Base-by-base conservation (phyloP, 1,139 yeast species). In the Starmera stellimalicola region DNA sequence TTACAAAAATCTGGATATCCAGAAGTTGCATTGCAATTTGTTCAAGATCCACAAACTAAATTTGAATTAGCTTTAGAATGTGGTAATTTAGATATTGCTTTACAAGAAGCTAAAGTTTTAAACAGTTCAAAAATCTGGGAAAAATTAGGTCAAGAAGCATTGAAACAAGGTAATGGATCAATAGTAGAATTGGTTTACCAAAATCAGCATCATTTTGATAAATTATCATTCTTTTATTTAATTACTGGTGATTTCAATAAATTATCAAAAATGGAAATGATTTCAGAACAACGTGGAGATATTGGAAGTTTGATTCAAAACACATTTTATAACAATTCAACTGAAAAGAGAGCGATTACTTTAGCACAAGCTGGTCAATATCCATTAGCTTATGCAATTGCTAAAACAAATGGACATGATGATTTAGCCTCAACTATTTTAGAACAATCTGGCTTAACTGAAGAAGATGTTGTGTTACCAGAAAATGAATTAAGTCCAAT, bases 1-100 rank as follows among this genome's bases (percentile, higher is more conserved):
- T 70, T 93, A 52, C 95, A 93, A 57, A 81, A 88, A 66, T 77
- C 85, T 55, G 99, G 98, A 3, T 91, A 81, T 57, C 97, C 98
- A 14, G 95, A 84, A 57, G 67, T 75, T 52, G 98, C 99, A 3
- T 69, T 93, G 41, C 97, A 91, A 57, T 93, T 93, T 56, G 98
- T 93, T 38, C 81, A 85, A 60, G 98, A 93, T 57, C 83, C 97
- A 6, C 95, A 88, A 57, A 85, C 96, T 23, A 75, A 95, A 60
- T 91, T 93, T 53, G 98, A 91, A 48, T 70, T 93, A 50, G 97
- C 98, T 19, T 68, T 91, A 44, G 96, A 91, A 62, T 84, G 95
- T 54, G 91, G 95, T 45, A 84, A 91, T 55, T 67, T 93, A 44
- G 71, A 68, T 18, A 83, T 83, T 45, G 98, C 98, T n/a, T 65